A percentile compares a stretch with the other conserved stretches of the same genome.
Conservation (phyloP, 2,329 filamentous ascomycete species). For the Fusarium kyushuense region DNA sequence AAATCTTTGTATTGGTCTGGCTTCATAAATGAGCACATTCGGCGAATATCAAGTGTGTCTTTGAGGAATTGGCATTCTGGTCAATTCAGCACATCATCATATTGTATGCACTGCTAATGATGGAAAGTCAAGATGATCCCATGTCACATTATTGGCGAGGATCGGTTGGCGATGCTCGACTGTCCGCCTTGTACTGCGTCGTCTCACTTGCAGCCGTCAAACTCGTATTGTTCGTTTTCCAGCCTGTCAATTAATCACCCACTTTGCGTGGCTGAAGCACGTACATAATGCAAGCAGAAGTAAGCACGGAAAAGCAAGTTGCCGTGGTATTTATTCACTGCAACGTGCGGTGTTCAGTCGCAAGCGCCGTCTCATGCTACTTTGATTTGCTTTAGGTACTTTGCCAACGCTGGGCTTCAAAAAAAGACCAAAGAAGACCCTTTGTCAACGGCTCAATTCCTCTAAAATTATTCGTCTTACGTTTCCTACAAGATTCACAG, state of each 20-base stretch:
- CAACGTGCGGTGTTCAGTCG: constrained; percentile 14
- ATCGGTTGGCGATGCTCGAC: constrained; percentile 27
- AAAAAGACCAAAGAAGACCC: constrained; percentile 3
- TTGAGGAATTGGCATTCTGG: not conserved
- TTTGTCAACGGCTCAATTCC: constrained; percentile 17
- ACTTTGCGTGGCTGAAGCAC: constrained; percentile 31
- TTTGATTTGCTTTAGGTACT: not conserved
- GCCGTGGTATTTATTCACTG: constrained; percentile 28
- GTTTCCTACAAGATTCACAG: constrained; percentile 14
- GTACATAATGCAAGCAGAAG: constrained; percentile 20
- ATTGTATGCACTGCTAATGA: constrained; percentile 13
- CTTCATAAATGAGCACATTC: not conserved
- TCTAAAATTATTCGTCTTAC: constrained; percentile 22
- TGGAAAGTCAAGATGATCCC: constrained; percentile 16
- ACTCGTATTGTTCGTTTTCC: constrained; percentile 13
- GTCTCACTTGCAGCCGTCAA: constrained; percentile 34
- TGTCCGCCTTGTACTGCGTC: constrained; percentile 4
- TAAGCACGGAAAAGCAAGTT: constrained; percentile 31
- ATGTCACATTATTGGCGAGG: constrained; percentile 25
- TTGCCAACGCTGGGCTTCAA: not conserved
- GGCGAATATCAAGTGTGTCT: not conserved
- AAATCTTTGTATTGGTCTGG: not conserved
- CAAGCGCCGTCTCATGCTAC: not conserved
- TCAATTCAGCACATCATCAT: not conserved
- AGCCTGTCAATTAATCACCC: constrained; percentile 25